These are phyloP conservation scores for Lenwebbia sp. DNA, from an alignment of 345 rosid species.

Conservation along the genomic window DNA sequence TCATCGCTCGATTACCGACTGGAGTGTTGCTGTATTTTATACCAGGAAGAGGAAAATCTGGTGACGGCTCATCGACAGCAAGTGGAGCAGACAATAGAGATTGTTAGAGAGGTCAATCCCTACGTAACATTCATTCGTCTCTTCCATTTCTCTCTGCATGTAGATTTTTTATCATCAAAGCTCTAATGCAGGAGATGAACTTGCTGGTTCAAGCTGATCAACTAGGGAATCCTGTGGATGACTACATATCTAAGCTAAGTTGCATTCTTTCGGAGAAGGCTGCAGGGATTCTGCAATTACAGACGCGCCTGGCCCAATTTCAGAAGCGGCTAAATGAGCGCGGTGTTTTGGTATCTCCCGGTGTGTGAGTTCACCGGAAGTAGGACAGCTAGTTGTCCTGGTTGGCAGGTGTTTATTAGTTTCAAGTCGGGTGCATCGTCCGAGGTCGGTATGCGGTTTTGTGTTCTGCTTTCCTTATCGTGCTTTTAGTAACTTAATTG, in stretches of 20 bases:
- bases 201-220: slow-evolving; percentile 49
- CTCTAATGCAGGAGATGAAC: slow-evolving; percentile 43
- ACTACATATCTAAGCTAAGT: slow-evolving; percentile 37
- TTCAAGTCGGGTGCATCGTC: neutral
- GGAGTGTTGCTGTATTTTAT: neutral
- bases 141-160: neutral
- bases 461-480: neutral
- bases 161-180: neutral
- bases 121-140: neutral
- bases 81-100: slow-evolving; percentile 45
- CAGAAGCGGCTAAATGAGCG: slow-evolving; percentile 38
- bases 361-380: neutral
- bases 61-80: slow-evolving; percentile 42
- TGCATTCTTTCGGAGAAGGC: slow-evolving; percentile 50
- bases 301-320: slow-evolving; percentile 36
- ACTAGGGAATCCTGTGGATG: slow-evolving; percentile 50
- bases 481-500: neutral
- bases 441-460: neutral
- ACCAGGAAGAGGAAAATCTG: slow-evolving; percentile 54
- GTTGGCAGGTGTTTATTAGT: neutral
- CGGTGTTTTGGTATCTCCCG: slow-evolving; percentile 30
- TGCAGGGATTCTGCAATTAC: slow-evolving; percentile 44
- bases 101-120: slow-evolving; percentile 35
- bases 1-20: neutral
- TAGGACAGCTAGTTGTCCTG: neutral